phyloP scores from a whole-genome alignment of 257 asterid species.

The Solanum chmielewskii region DNA sequence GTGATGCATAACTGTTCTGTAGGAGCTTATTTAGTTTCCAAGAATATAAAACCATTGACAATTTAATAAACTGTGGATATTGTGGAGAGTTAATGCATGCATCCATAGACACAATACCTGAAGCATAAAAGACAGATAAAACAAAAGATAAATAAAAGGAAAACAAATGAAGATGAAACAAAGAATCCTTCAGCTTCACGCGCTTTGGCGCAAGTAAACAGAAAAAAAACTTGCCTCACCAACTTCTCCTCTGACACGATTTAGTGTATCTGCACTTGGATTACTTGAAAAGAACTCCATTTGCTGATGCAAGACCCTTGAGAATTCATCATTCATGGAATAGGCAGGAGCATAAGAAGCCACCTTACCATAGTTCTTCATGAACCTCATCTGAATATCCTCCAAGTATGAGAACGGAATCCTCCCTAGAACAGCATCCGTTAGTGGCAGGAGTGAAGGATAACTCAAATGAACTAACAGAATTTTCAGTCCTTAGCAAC shows the following conservation, averaged over 20 bases:
- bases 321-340: slow-evolving; percentile 97
- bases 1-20: neutral
- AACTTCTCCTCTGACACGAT: slow-evolving; percentile 92
- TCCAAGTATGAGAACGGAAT: slow-evolving; percentile 91
- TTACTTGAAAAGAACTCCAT: slow-evolving; percentile 98
- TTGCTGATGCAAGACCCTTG: slow-evolving; percentile 97
- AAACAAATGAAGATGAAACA: neutral
- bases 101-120: neutral
- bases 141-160: neutral
- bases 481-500: neutral
- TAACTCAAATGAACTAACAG: neutral
- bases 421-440: slow-evolving; percentile 47
- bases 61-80: neutral
- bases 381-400: slow-evolving; percentile 94
- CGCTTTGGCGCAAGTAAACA: neutral
- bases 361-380: slow-evolving; percentile 87
- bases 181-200: neutral
- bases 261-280: slow-evolving; percentile 84
- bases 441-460: neutral
- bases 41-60: neutral
- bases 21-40: neutral
- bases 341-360: slow-evolving; percentile 88
- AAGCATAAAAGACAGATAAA: neutral
- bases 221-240: slow-evolving; percentile 56
- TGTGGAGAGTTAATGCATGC: neutral